A percentile compares a stretch with the other conserved stretches of the same genome.
These are phyloP conservation scores for Dittrichia graveolens DNA, from an alignment of 129 eudicot genomes.

Conservation along the genomic window DNA sequence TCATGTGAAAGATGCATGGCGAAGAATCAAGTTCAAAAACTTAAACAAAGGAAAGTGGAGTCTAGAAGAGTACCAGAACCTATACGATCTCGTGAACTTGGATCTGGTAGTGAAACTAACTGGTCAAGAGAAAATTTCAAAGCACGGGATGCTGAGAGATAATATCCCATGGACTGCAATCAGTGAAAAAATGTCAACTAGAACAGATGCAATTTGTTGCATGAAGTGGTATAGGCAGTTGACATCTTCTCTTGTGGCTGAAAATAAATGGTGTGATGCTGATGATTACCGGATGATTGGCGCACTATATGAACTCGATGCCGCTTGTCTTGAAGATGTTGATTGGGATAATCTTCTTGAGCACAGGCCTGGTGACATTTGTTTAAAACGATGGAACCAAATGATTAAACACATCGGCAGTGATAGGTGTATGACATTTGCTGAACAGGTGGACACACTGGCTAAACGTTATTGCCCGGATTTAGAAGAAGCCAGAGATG, in stretches of 20 bases:
- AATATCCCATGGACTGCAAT: slow-evolving; percentile 24
- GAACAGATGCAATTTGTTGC: slow-evolving; percentile 14
- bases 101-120: slow-evolving; percentile 6
- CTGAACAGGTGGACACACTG: slow-evolving; percentile 23
- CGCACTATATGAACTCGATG: slow-evolving; percentile 17
- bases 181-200: slow-evolving; percentile 19
- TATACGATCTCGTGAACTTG: slow-evolving; percentile 21
- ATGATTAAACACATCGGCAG: slow-evolving; percentile 19
- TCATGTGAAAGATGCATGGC: slow-evolving; percentile 25
- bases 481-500: slow-evolving; percentile 19
- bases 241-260: slow-evolving; percentile 19
- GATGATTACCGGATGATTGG: slow-evolving; percentile 24
- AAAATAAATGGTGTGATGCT: slow-evolving; percentile 22
- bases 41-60: slow-evolving; percentile 7
- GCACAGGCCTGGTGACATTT: slow-evolving; percentile 25
- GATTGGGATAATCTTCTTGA: slow-evolving; percentile 26
- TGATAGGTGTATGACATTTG: slow-evolving; percentile 1
- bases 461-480: slow-evolving; percentile 22
- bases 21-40: not conserved
- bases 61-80: slow-evolving; percentile 26
- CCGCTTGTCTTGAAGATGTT: slow-evolving; percentile 23
- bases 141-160: slow-evolving; percentile 29
- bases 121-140: not conserved
- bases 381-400: slow-evolving; percentile 21
- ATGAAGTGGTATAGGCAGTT: slow-evolving; percentile 16